A percentile compares a stretch with the other conserved stretches of the same genome.
Conservation (phyloP, 306 rosid species). For the Fagus sylvatica region DNA sequence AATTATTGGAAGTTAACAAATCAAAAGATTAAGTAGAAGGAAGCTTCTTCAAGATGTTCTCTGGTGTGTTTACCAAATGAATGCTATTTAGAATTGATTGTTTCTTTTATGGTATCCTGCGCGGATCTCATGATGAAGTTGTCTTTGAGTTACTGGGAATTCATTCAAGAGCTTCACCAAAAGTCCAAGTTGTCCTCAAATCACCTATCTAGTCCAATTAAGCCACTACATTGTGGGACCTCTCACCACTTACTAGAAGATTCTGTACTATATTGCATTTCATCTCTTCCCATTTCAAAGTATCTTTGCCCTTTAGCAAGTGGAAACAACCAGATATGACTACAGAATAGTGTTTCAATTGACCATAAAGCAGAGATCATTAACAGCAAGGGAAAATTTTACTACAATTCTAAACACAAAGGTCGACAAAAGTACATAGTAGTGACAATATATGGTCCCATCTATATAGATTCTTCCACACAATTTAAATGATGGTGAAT, state of each 20-base stretch:
- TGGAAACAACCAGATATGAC: slow-evolving; percentile 47
- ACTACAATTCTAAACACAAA: slow-evolving; percentile 38
- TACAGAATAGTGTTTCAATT: slow-evolving; percentile 35
- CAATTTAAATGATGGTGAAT: slow-evolving; percentile 57
- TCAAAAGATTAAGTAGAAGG: background rate
- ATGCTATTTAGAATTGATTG: background rate
- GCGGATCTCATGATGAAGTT: slow-evolving; percentile 11
- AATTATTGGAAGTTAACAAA: background rate
- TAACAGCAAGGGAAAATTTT: slow-evolving; percentile 20
- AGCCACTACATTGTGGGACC: slow-evolving; percentile 50
- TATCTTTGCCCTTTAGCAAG: slow-evolving; percentile 40
- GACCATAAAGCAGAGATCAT: slow-evolving; percentile 32
- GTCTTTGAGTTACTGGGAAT: slow-evolving; percentile 18
- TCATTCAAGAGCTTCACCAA: slow-evolving; percentile 25
- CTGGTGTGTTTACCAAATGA: background rate
- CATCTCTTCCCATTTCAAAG: slow-evolving; percentile 37
- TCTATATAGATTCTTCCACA: slow-evolving; percentile 41
- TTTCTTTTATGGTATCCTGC: background rate
- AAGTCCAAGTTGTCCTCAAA: slow-evolving; percentile 33
- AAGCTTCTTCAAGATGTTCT: background rate
- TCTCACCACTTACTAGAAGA: slow-evolving; percentile 37
- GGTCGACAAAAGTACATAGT: slow-evolving; percentile 35
- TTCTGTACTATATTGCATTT: slow-evolving; percentile 40
- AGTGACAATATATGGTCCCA: slow-evolving; percentile 49
- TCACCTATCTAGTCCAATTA: slow-evolving; percentile 35